These are phyloP conservation scores for Emmonsia crescens DNA, from an alignment of 2,329 filamentous ascomycete genomes.

Conservation along the genomic window DNA sequence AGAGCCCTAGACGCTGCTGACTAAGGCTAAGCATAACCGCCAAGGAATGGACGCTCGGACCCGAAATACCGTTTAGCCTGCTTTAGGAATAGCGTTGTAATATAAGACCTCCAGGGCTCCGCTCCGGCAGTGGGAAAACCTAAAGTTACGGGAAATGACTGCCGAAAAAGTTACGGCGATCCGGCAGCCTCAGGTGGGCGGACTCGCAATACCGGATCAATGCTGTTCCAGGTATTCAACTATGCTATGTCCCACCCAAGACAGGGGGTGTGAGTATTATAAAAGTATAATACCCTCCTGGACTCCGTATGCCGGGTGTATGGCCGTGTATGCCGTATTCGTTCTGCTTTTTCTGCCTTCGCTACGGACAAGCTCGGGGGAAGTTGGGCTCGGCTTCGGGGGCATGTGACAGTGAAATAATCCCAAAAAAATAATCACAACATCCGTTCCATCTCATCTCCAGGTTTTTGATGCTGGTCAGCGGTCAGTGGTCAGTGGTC, in stretches of 20 bases:
- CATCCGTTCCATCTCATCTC: background rate
- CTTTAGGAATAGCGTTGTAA: background rate
- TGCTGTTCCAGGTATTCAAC: background rate
- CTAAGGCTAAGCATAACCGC: background rate
- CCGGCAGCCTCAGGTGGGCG: background rate
- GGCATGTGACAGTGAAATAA: background rate
- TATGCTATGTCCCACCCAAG: too few species aligned
- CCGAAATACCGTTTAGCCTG: background rate
- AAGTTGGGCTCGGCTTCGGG: background rate
- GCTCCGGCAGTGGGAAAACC: too few species aligned
- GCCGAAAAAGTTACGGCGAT: background rate
- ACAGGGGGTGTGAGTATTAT: too few species aligned
- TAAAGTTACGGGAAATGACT: background rate
- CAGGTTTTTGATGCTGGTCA: background rate
- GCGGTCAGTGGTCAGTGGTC: background rate
- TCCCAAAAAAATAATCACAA: too few species aligned
- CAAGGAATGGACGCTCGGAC: slow-evolving; percentile 1
- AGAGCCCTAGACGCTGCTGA: background rate
- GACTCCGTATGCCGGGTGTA: too few species aligned
- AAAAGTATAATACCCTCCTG: too few species aligned
- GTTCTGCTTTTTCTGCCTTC: too few species aligned
- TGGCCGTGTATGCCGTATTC: too few species aligned
- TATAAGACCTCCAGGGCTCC: too few species aligned
- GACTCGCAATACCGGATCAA: background rate
- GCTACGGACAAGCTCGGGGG: background rate